Evolutionary conservation across 2,329 filamentous ascomycete species (phyloP), one percentile per base, ranked within the genome.

Genomic region (Aspergillus caelatus): DNA sequence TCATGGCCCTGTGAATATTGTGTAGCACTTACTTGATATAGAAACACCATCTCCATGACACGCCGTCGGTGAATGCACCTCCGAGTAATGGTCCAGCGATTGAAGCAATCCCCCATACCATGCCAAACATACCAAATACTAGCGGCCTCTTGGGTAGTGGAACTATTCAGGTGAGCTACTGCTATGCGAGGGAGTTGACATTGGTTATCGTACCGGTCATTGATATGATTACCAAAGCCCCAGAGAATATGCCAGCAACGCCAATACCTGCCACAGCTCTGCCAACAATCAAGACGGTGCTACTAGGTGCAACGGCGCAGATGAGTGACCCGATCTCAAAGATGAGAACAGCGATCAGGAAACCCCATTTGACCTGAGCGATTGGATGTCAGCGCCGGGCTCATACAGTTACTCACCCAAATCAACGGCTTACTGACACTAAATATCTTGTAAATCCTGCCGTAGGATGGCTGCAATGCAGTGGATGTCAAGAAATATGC

Each of bases 401-500:
- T 30, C 28, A 14, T 41, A 1, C n/a, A 52, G 19, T 21, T 2
- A 5, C 12, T 1, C 2, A n/a, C 5, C 3, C 26, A 26, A 26
- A 12, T 19, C 16, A 19, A 19, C 19, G 16, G 19, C 9, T 4
- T 6, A 34, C 23, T 56, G 9, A 64, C 59, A 16, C 65, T 63
- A 16, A 32, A 77, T 73, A 5, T 85, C 85, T 14, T 86, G 87
- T 66, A 89, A 77, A 80, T 88, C 84, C 71, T 88, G 88, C 1
- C 68, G 56, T 61, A 58, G 5, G 58, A 52, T 26, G 56, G 39
- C 39, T 64, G 67, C 34, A 63, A 61, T 19, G 46, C 57, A 11
- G 41, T 58, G 4, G 48, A 41, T 1, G 64, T 70, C 6, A 75
- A 63, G 28, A 75, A 63, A 41, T 71, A 75, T 19, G 85, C 82